Base-by-base conservation (phyloP, 192 early-diverging fungal genomes). In the Backusella tuberculispora region DNA sequence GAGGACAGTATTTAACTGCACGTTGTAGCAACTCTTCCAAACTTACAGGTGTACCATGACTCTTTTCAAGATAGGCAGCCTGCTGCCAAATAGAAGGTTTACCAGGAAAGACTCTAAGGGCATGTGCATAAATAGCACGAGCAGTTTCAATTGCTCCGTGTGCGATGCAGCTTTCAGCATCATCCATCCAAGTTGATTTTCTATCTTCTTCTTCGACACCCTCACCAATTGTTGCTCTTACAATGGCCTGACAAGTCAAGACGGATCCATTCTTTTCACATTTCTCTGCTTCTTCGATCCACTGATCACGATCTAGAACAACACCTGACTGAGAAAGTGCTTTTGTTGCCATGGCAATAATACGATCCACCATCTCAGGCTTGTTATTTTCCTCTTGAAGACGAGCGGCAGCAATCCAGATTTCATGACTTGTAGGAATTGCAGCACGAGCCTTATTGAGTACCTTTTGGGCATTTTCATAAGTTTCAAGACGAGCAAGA, bases 391-490 rank as follows among this genome's bases (percentile, higher is more conserved):
- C 88, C 80, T 98, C 96, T 77, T 96, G 94, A 10, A 99, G 87
- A 71, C 92, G 88, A 17, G 97, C 96, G 26, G 94, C 98, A 3
- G 94, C 90, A 29, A 99, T 92, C 96, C 96, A 99, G 53, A 99
- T 88, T 64, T 98, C 98, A 83, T 96, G 94, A 66, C 89, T 91
- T 0, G 95, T 95, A 17, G 96, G 96, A 43, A 96, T 91, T 5
- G 88, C 86, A 34, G 83, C 79, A 12, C 95, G 92, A 0, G 97
- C 98, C 40, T 93, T 90, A 79, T 98, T 99, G 41, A 99, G 83
- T 17, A 99, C 96, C 42, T 87, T 90, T 69, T 92, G 89, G 0
- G 97, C 98, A 72, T 95, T 93, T 9, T 91, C 90, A 70, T 96
- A 95, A 0, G 90, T 85, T 81, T 99, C 97, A 10, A 99, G 86